A percentile compares a stretch with the other conserved stretches of the same genome.
Evolutionary conservation across 2,329 filamentous ascomycete species (phyloP).

Genomic region (Epichloe gansuensis): DNA sequence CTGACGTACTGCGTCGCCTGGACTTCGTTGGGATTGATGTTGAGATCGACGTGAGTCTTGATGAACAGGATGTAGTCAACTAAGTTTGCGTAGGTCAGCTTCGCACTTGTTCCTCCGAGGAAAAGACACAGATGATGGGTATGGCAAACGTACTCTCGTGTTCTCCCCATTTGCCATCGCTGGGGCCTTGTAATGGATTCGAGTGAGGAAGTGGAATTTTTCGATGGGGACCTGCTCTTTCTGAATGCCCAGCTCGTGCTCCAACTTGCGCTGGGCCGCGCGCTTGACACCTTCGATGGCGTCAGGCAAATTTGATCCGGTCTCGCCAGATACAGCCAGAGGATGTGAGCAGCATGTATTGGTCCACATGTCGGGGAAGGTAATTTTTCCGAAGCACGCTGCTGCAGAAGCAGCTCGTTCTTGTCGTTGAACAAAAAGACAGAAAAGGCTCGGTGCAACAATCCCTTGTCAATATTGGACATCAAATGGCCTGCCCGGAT

Average conservation of each 20-base stretch:
- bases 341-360: conserved; percentile 99
- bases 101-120: neutral
- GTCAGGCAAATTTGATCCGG: conserved; percentile 67
- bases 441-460: conserved; percentile 94
- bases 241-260: conserved; percentile 91
- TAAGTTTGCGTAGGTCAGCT: conserved; percentile 20
- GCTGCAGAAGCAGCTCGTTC: conserved; percentile 87
- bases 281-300: conserved; percentile 79
- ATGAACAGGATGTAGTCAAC: conserved; percentile 99
- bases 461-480: conserved; percentile 94
- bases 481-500: conserved; percentile 73
- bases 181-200: conserved; percentile 97
- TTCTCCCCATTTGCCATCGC: conserved; percentile 96
- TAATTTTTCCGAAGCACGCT: conserved; percentile 96
- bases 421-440: conserved; percentile 94
- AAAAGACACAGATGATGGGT: neutral
- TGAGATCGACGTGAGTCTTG: conserved; percentile 77
- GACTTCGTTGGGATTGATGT: conserved; percentile 80
- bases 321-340: conserved; percentile 82
- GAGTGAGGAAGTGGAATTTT: conserved; percentile 83
- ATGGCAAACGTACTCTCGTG: conserved; percentile 67
- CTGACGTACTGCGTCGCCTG: conserved; percentile 75
- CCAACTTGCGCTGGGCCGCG: conserved; percentile 83
- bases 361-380: conserved; percentile 98
- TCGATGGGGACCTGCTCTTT: conserved; percentile 79